Evolutionary conservation across 371 early-diverging fungal genomes (phyloP).

Genomic region (Mycotypha africana): DNA sequence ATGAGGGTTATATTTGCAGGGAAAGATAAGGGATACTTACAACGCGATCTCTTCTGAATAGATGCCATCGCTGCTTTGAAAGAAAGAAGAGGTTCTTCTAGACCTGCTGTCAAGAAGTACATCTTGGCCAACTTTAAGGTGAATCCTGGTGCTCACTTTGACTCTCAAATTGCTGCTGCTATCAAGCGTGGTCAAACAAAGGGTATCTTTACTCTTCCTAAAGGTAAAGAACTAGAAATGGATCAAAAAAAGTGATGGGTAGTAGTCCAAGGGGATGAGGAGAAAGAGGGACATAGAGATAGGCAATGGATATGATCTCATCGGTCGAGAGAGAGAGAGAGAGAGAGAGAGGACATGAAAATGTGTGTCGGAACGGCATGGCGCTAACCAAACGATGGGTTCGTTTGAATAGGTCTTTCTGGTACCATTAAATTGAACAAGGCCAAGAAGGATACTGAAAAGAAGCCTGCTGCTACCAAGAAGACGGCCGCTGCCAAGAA

Average conservation of each 20-base stretch:
- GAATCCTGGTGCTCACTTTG: slow-evolving; percentile 45
- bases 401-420: slow-evolving; percentile 37
- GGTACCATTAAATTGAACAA: slow-evolving; percentile 72
- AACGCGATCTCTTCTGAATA: slow-evolving; percentile 7
- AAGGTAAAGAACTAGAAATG: too few species aligned
- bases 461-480: slow-evolving; percentile 45
- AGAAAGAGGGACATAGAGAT: slow-evolving; percentile 1
- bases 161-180: slow-evolving; percentile 62
- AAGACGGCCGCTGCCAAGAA: slow-evolving; percentile 42
- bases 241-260: background rate
- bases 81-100: slow-evolving; percentile 75
- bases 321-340: too few species aligned
- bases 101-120: slow-evolving; percentile 81
- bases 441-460: slow-evolving; percentile 39
- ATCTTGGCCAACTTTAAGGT: slow-evolving; percentile 72
- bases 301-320: too few species aligned
- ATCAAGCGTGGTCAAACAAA: slow-evolving; percentile 72
- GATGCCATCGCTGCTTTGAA: slow-evolving; percentile 63
- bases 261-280: background rate
- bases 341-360: too few species aligned
- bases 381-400: too few species aligned
- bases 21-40: background rate
- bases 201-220: slow-evolving; percentile 64
- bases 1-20: background rate
- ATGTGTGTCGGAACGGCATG: too few species aligned